Conservation (phyloP, 768 basidiomycete species). For the Cystofilobasidium macerans region DNA sequence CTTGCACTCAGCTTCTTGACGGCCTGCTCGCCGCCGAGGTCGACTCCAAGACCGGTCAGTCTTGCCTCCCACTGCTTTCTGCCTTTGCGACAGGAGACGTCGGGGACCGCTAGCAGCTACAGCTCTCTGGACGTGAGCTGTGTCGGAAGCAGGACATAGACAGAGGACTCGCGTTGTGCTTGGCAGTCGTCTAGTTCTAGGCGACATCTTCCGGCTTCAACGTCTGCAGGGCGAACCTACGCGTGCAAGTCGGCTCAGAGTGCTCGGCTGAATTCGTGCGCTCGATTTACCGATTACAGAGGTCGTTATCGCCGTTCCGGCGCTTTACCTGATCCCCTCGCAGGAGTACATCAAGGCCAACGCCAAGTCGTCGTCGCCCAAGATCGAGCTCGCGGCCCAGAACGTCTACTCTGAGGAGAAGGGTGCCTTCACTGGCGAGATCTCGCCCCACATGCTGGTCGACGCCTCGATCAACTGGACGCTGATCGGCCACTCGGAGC, state of each 20-base stretch:
- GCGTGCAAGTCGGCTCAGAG: no score
- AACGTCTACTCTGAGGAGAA: conserved; percentile 73
- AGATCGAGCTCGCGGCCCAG: conserved; percentile 71
- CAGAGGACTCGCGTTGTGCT: no score
- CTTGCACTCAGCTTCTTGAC: conserved; percentile 56
- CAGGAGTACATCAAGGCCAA: conserved; percentile 44
- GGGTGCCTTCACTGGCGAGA: conserved; percentile 95
- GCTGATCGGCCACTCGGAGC: conserved; percentile 94
- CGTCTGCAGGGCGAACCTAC: no score
- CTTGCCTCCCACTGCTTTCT: not conserved
- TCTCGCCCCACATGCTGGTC: conserved; percentile 73
- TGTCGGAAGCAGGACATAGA: no score
- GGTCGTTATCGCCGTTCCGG: conserved; percentile 84
- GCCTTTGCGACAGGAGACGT: not conserved
- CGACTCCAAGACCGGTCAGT: conserved; percentile 63
- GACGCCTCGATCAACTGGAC: conserved; percentile 84
- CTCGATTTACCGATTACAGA: no score
- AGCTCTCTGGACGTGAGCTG: no score
- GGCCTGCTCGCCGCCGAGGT: conserved; percentile 67
- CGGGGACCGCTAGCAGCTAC: no score
- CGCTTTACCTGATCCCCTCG: conserved; percentile 72
- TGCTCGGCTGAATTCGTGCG: no score
- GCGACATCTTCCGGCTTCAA: no score
- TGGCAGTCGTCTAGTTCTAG: no score
- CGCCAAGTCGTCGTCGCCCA: conserved; percentile 2